phyloP scores from a whole-genome alignment of 2,329 filamentous ascomycete species.

The Diaporthe citri region DNA sequence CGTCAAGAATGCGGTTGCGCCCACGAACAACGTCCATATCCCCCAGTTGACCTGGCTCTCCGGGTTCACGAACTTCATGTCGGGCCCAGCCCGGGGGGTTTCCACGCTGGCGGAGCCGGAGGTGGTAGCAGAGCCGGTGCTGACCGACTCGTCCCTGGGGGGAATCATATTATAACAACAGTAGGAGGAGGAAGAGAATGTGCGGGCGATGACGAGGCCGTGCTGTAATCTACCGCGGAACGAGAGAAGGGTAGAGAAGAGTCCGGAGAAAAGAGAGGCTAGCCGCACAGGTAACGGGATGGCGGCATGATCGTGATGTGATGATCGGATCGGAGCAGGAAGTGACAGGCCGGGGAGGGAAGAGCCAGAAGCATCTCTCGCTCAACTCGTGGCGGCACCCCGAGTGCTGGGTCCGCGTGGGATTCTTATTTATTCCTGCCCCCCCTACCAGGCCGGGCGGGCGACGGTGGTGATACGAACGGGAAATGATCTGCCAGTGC shows the following conservation, averaged over 20 bases:
- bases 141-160: constrained; percentile 15
- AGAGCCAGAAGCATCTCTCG: constrained; percentile 25
- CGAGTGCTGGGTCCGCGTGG: constrained; percentile 25
- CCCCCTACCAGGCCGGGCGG: neutral
- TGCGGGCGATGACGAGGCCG: neutral
- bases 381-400: neutral
- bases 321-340: constrained; percentile 28
- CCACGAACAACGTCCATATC: constrained; percentile 42
- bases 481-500: constrained; percentile 27
- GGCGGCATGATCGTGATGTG: constrained; percentile 29
- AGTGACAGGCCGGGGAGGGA: constrained; percentile 24
- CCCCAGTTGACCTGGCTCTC: constrained; percentile 40
- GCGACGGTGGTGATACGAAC: constrained; percentile 9
- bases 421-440: constrained; percentile 29
- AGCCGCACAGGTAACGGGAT: constrained; percentile 31
- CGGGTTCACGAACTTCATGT: constrained; percentile 38
- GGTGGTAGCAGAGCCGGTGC: constrained; percentile 21
- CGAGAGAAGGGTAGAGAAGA: neutral
- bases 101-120: constrained; percentile 9
- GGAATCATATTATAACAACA: neutral
- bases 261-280: constrained; percentile 8
- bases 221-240: neutral
- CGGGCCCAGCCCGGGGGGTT: constrained; percentile 8
- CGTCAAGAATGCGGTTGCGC: constrained; percentile 41
- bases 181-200: neutral